Percentiles rank a stretch among this genome's conserved stretches.
These are phyloP conservation scores for Zygosaccharomyces bisporus DNA, from an alignment of 805 yeast species.

Conservation along the genomic window DNA sequence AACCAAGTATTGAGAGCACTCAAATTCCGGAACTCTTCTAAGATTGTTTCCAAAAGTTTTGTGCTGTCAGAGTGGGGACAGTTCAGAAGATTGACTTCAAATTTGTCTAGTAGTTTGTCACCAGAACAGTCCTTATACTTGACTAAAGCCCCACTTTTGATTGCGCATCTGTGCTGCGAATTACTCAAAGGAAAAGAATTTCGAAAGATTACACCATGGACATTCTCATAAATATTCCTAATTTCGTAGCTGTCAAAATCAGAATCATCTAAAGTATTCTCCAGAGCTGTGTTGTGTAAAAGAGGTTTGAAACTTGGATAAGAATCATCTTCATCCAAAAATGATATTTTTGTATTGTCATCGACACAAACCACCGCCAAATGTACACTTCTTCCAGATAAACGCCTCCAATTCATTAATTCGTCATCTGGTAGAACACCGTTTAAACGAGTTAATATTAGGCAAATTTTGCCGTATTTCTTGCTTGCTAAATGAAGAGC, in stretches of 20 bases:
- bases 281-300: slow-evolving; percentile 26
- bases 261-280: slow-evolving; percentile 16
- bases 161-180: slow-evolving; percentile 65
- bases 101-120: slow-evolving; percentile 36
- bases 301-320: slow-evolving; percentile 36
- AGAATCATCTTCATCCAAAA: slow-evolving; percentile 34
- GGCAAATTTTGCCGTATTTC: slow-evolving; percentile 50
- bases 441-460: slow-evolving; percentile 65
- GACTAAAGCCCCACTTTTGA: slow-evolving; percentile 64
- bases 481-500: slow-evolving; percentile 45
- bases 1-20: slow-evolving; percentile 41
- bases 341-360: slow-evolving; percentile 47
- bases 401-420: slow-evolving; percentile 70
- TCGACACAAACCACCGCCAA: slow-evolving; percentile 69
- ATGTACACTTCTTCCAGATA: slow-evolving; percentile 57
- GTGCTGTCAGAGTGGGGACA: slow-evolving; percentile 67
- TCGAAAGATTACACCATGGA: slow-evolving; percentile 56
- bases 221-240: slow-evolving; percentile 48
- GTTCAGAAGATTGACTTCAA: slow-evolving; percentile 66
- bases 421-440: slow-evolving; percentile 81
- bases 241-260: slow-evolving; percentile 36
- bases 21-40: slow-evolving; percentile 60
- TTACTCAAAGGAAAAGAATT: slow-evolving; percentile 63
- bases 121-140: slow-evolving; percentile 34
- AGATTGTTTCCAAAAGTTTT: slow-evolving; percentile 49